Conservation (phyloP, 2,329 filamentous ascomycete species). For the Colletotrichum australisinense region DNA sequence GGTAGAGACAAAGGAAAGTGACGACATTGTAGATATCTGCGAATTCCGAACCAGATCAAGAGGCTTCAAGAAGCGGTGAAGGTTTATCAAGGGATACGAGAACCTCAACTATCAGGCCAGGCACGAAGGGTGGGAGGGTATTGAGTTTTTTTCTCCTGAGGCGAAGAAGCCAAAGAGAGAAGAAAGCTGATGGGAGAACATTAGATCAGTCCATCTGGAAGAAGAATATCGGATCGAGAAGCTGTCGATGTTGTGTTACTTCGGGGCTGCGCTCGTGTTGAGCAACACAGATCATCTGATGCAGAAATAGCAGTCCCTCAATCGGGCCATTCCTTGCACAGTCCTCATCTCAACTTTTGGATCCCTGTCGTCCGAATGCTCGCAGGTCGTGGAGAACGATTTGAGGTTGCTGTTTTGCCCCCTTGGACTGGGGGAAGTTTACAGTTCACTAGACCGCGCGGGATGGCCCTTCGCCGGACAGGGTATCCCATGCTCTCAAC, state of each 20-base stretch:
- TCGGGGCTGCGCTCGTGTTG: neutral
- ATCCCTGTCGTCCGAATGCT: neutral
- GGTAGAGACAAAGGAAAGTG: neutral
- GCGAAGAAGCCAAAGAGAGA: neutral
- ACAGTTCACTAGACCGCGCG: conserved; percentile 1
- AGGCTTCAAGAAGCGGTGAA: neutral
- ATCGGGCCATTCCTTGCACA: neutral
- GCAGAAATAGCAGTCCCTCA: neutral
- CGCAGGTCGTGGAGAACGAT: neutral
- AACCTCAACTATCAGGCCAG: neutral
- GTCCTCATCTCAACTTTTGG: neutral
- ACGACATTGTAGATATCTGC: neutral
- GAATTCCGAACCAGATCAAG: neutral
- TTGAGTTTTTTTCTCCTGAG: neutral
- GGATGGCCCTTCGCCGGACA: neutral
- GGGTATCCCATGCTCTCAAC: neutral
- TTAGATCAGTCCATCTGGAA: neutral
- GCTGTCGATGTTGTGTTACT: neutral
- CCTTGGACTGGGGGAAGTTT: neutral
- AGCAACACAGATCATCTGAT: conserved; percentile 10
- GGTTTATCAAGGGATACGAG: neutral
- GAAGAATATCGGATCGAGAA: neutral
- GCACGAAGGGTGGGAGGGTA: neutral
- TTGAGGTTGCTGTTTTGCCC: neutral
- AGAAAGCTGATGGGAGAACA: too few species aligned